Percentiles rank a stretch among this genome's conserved stretches.
Evolutionary conservation across 208 protist species (phyloP).

Genomic region (Acanthamoeba pearcei): DNA sequence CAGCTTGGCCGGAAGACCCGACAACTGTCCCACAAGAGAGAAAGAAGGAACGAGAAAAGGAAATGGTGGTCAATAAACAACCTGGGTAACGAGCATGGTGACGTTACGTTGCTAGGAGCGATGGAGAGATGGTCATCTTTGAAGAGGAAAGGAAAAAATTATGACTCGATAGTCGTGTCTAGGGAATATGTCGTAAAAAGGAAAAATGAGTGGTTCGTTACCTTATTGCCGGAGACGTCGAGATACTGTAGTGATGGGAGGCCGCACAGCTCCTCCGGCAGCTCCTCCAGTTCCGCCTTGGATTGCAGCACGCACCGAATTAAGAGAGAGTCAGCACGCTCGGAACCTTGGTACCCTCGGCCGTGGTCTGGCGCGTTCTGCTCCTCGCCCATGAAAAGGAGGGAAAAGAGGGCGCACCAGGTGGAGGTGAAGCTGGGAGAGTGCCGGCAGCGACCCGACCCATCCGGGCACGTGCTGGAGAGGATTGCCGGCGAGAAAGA

Average conservation of each 20-base stretch:
- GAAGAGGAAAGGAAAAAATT: too few species aligned
- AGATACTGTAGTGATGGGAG: background rate
- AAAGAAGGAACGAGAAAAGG: too few species aligned
- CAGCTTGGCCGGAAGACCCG: background rate
- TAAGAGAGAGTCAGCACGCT: background rate
- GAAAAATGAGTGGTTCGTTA: background rate
- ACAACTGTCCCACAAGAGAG: background rate
- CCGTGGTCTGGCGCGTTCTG: background rate
- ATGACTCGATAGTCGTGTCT: too few species aligned
- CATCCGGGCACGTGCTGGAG: conserved; percentile 7
- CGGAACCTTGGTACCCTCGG: too few species aligned
- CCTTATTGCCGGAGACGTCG: conserved; percentile 48
- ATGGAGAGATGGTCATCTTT: too few species aligned
- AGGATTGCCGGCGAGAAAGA: conserved; percentile 54
- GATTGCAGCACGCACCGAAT: background rate
- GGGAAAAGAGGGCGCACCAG: background rate
- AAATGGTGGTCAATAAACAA: background rate
- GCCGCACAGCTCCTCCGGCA: conserved; percentile 22
- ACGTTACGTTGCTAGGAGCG: too few species aligned
- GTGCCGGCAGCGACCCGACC: background rate
- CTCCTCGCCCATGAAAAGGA: background rate
- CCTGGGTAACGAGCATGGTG: too few species aligned
- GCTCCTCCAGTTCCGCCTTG: background rate
- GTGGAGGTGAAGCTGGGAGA: conserved; percentile 53
- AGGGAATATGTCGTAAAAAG: too few species aligned